Conservation (phyloP, 352 stramenopile species). For the Globisporangium polare region DNA sequence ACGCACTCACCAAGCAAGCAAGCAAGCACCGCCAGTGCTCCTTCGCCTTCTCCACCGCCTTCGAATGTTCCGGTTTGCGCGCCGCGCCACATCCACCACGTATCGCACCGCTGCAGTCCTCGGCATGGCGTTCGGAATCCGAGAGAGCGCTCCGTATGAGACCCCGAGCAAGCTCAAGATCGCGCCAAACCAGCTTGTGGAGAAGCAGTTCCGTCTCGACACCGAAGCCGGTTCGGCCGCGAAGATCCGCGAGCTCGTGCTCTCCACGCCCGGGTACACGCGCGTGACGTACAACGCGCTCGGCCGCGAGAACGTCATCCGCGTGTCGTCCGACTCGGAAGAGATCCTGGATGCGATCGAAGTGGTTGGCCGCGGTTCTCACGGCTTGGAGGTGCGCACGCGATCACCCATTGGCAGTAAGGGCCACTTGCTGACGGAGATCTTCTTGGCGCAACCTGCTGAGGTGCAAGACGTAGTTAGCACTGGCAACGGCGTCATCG, state of each 20-base stretch:
- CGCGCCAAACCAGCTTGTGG: slow-evolving; percentile 14
- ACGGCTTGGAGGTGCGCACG: slow-evolving; percentile 19
- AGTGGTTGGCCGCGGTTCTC: slow-evolving; percentile 2
- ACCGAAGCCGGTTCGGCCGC: neutral
- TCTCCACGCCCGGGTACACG: slow-evolving; percentile 23
- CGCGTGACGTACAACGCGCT: slow-evolving; percentile 22
- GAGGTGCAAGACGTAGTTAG: slow-evolving; percentile 11
- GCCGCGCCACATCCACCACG: neutral
- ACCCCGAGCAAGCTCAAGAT: slow-evolving; percentile 15
- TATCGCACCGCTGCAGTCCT: slow-evolving; percentile 3
- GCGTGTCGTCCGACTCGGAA: slow-evolving; percentile 19
- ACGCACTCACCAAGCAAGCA: too few species aligned
- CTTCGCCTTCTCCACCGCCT: neutral
- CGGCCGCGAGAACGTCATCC: slow-evolving; percentile 17
- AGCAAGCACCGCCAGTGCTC: neutral
- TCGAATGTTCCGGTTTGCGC: slow-evolving; percentile 4
- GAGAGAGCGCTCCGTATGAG: slow-evolving; percentile 10
- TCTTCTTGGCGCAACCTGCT: slow-evolving; percentile 19
- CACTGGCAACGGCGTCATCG: slow-evolving; percentile 13
- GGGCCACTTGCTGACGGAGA: slow-evolving; percentile 25
- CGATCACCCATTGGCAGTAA: neutral
- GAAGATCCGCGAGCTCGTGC: slow-evolving; percentile 17
- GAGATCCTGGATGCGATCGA: slow-evolving; percentile 16
- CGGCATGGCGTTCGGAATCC: slow-evolving; percentile 9
- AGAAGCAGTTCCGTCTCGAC: slow-evolving; percentile 17